A percentile compares a stretch with the other conserved stretches of the same genome.
phyloP scores from a whole-genome alignment of 768 basidiomycete species.

The Strobilomyces dryophilus region DNA sequence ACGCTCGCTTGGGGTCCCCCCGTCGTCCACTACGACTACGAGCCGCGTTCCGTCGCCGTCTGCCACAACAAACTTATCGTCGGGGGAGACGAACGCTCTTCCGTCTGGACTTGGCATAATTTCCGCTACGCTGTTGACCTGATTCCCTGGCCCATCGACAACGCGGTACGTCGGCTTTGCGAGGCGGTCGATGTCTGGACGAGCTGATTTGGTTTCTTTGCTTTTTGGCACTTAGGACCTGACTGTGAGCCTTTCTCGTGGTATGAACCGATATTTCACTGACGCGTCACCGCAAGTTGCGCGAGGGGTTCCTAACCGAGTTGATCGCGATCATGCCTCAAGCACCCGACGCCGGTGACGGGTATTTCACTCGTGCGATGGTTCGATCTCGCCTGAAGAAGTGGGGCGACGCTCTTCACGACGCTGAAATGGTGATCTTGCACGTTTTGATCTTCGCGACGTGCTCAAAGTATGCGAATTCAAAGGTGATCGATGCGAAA shows the following conservation, averaged over 20 bases:
- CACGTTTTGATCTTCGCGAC: no score
- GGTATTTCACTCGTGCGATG: neutral
- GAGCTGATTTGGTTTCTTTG: neutral
- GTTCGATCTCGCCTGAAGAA: neutral
- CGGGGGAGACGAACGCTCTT: neutral
- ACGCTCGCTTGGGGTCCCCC: no score
- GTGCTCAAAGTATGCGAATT: no score
- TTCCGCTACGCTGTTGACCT: neutral
- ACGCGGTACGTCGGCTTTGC: neutral
- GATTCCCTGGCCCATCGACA: neutral
- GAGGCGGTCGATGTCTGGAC: neutral
- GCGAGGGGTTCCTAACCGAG: neutral
- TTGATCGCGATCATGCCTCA: no score
- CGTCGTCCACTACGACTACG: neutral
- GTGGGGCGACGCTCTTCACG: neutral
- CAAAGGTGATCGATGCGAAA: neutral
- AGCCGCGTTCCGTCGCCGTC: neutral
- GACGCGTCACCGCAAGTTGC: neutral
- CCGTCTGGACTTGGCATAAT: no score
- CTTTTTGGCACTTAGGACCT: neutral
- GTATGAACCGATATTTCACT: neutral
- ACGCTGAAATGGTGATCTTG: no score
- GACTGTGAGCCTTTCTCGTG: neutral
- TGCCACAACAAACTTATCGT: neutral
- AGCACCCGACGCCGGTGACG: no score